Conservation (phyloP, 129 eudicot species). For the Deinandra increscens region DNA sequence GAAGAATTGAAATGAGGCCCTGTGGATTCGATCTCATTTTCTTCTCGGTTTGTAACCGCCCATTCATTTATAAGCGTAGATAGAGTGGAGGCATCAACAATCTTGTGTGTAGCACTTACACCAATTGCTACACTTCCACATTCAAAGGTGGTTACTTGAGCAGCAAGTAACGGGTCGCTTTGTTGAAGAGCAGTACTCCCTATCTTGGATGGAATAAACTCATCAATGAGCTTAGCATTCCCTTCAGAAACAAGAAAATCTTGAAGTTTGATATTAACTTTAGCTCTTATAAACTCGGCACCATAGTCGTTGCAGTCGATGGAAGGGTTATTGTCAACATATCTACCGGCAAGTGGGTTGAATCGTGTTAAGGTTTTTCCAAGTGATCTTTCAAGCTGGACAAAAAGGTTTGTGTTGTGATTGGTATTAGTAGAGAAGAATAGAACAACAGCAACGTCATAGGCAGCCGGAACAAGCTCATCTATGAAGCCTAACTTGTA, state of each 20-base stretch:
- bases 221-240: background rate
- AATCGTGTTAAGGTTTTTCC: conserved; percentile 8
- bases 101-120: conserved; percentile 23
- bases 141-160: conserved; percentile 26
- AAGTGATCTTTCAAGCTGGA: background rate
- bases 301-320: background rate
- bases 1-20: background rate
- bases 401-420: background rate
- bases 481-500: conserved; percentile 11
- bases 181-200: no score
- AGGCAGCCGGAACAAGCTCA: background rate
- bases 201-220: no score
- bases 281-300: conserved; percentile 18
- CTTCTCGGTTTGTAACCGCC: conserved; percentile 15
- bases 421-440: conserved; percentile 13
- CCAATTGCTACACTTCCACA: conserved; percentile 34
- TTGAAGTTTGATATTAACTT: background rate
- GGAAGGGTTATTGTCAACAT: background rate
- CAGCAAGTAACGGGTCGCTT: background rate
- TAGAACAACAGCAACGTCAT: conserved; percentile 4
- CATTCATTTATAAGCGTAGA: conserved; percentile 11
- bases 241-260: background rate
- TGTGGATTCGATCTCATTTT: background rate
- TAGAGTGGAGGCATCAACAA: conserved; percentile 25
- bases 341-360: conserved; percentile 38